Percentiles rank a stretch among this genome's conserved stretches.
These are phyloP conservation scores for Debaryomyces sp. DNA, from an alignment of 1,139 yeast species.

Conservation along the genomic window DNA sequence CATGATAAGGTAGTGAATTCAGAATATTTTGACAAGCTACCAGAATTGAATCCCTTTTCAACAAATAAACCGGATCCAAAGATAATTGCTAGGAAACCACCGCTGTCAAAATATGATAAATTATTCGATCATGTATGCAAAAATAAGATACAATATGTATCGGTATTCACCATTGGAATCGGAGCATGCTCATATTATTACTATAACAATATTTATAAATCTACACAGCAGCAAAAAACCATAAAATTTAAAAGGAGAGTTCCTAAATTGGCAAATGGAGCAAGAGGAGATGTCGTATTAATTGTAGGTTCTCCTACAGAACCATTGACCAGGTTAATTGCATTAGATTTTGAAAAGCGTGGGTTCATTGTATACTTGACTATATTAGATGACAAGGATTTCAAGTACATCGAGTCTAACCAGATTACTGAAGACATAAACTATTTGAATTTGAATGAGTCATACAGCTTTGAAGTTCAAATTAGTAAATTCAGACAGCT, in stretches of 20 bases:
- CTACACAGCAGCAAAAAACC: constrained; percentile 8
- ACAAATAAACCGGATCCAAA: background rate
- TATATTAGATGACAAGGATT: constrained; percentile 65
- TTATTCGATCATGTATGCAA: constrained; percentile 14
- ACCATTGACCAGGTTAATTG: constrained; percentile 69
- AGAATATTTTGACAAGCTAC: constrained; percentile 20
- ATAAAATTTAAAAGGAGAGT: constrained; percentile 53
- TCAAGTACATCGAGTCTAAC: constrained; percentile 59
- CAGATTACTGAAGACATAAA: constrained; percentile 55
- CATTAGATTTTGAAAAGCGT: constrained; percentile 72
- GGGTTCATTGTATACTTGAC: constrained; percentile 84
- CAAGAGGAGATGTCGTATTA: constrained; percentile 72
- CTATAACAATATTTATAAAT: constrained; percentile 8
- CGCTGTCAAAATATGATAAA: constrained; percentile 10
- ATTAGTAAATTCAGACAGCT: constrained; percentile 44
- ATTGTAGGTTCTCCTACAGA: constrained; percentile 79
- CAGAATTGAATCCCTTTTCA: constrained; percentile 16
- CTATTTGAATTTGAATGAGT: constrained; percentile 39
- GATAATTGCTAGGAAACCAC: constrained; percentile 7
- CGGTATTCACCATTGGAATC: constrained; percentile 32
- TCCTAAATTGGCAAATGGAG: constrained; percentile 64
- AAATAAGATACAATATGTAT: constrained; percentile 19
- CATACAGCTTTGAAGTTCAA: constrained; percentile 32
- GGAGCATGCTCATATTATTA: constrained; percentile 24
- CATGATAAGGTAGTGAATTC: constrained; percentile 25